A percentile compares a stretch with the other conserved stretches of the same genome.
Evolutionary conservation across 352 stramenopile species (phyloP).

Genomic region (Globisporangium iwayamae): DNA sequence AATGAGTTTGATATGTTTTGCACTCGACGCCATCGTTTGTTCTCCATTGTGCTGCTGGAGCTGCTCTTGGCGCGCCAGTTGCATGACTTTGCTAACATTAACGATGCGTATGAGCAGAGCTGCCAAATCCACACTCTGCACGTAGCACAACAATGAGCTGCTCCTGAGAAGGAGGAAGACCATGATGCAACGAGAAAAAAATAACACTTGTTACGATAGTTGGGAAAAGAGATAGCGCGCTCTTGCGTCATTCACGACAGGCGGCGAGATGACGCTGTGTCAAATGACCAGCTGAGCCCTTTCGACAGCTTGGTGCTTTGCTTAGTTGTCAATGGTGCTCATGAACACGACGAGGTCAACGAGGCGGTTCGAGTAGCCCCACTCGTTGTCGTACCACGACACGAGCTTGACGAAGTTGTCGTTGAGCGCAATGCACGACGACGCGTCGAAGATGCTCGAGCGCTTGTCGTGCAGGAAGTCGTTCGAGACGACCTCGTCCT

Average conservation of each 20-base stretch:
- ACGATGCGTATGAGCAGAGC: too few relatives aligned
- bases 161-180: not conserved
- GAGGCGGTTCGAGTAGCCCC: conserved; percentile 91
- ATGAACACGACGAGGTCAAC: conserved; percentile 63
- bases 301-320: not conserved
- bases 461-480: conserved; percentile 96
- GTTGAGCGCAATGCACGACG: conserved; percentile 92
- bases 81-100: too few relatives aligned
- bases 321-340: conserved; percentile 44
- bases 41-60: not conserved
- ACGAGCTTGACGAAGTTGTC: conserved; percentile 97
- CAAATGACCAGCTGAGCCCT: not conserved
- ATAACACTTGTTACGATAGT: conserved; percentile 10
- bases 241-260: not conserved
- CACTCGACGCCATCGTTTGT: not conserved
- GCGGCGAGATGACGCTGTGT: not conserved
- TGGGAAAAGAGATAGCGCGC: not conserved
- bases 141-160: not conserved
- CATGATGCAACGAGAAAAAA: not conserved
- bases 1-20: not conserved
- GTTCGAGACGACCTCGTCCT: conserved; percentile 95
- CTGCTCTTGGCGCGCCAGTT: too few relatives aligned
- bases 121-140: not conserved
- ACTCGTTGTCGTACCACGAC: conserved; percentile 95
- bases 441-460: conserved; percentile 95